Conservation (phyloP, 73 alveolate species). For the Stentor coeruleus region DNA sequence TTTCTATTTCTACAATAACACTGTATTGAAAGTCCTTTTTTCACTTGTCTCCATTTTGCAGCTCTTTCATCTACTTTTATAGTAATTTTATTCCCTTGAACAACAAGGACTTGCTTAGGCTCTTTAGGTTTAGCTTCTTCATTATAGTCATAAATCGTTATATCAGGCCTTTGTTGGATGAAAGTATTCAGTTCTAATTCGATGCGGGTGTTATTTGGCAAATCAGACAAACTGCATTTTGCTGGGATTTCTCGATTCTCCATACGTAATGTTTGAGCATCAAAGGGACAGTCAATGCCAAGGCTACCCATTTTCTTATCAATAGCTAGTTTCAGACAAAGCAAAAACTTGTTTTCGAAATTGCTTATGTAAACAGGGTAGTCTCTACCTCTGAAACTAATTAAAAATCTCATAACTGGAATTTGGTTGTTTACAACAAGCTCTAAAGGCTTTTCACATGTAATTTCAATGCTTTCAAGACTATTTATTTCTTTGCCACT, state of each 20-base stretch:
- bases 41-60: background rate
- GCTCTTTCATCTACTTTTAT: background rate
- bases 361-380: background rate
- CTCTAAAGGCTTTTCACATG: background rate
- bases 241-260: background rate
- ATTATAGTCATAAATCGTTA: background rate
- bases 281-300: constrained; percentile 2
- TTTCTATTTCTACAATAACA: background rate
- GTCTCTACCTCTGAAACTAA: background rate
- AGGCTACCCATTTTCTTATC: background rate
- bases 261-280: background rate
- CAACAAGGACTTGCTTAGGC: background rate
- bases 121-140: background rate
- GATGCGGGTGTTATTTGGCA: background rate
- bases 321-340: background rate
- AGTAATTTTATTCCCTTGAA: background rate
- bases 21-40: background rate
- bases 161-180: background rate
- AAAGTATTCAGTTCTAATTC: background rate
- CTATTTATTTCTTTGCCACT: background rate
- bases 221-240: background rate
- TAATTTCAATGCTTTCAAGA: background rate
- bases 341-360: background rate
- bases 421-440: background rate
- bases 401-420: background rate